Base-by-base conservation (phyloP, 352 stramenopile genomes). In the Phytophthora foliorum region DNA sequence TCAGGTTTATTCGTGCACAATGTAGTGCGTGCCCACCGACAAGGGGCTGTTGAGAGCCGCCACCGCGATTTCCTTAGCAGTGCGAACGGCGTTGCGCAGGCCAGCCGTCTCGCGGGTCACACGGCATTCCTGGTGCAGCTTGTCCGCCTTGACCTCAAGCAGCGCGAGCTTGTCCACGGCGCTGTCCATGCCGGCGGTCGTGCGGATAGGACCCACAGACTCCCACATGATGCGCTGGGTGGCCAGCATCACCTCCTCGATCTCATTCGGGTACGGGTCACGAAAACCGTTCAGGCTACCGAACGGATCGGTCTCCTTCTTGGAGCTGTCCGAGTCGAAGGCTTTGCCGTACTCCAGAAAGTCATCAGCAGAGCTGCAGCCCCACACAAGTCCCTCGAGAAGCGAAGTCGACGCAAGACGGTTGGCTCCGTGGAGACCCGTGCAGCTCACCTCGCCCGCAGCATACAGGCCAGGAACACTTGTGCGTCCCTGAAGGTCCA, bases 381-480 rank as follows among this genome's bases (percentile, higher is more conserved):
- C 96, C 91, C 93, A 99, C 6, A 99, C 95, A 0, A 98, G 81
- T 19, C 93, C 96, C 70, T 99, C 96, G 6, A 99, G 80, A 17
- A 99, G 67, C 41, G 92, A 98, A 2, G 96, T 98, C 24, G 91
- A 98, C 10, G 96, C 96, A 31, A 98, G 72, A 57, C 96, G 87
- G 75, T 99, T 99, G 6, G 93, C 96, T 38, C 96, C 96, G 66
- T 99, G 96, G 14, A 99, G 81, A 48, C 96, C 96, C 14, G 96
- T 99, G 72, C 96, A 90, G 46, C 94, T 97, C 24, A 97, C 94
- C 72, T 99, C 96, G 21, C 96, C 96, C 8, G 94, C 94, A 9
- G 92, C 93, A 55, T 97, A 98, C 27, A 99, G 69, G 11, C 85
- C 84, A 25, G 84, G 76, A 11, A 98, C 72, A 45, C 52, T 89